Evolutionary conservation across 2,329 filamentous ascomycete genomes (phyloP), one percentile per base, ranked within the genome.

Genomic region (Ascochyta clinopodiicola): DNA sequence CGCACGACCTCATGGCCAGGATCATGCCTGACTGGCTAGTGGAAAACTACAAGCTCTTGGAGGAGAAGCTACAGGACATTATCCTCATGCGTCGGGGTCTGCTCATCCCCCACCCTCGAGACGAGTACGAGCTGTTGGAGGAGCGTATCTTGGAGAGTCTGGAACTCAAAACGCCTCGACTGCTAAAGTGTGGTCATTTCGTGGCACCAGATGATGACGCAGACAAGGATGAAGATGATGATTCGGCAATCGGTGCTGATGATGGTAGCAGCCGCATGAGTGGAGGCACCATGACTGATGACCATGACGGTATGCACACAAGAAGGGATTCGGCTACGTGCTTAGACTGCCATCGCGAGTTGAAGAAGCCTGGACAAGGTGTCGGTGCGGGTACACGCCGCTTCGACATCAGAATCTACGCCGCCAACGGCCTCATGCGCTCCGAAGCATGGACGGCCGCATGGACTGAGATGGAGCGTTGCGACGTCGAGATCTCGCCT

Each of bases 401-500:
- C 44, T 95, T 91, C 81, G 84, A 87, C 27, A 83, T 98, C 73
- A 95, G 92, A 70, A 88, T 98, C 1, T 99, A 94, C 69, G 95
- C 95, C 0, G 94, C 92, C 47, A 99, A 98, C 74, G 95, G 95
- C 0, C 79, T 98, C 43, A 96, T 99, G 91, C 86, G 88, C 55
- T 88, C 91, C 5, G 92, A 92, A 0, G 94, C 95, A 0, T 99
- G 95, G 95, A 86, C 86, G 4, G 93, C 93, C 2, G 94, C 91
- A 55, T 99, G 94, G 94, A 90, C 86, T 64, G 94, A 98, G 76
- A 99, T 99, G 95, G 95, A 99, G 77, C 86, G 94, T n/a, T 91
- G 98, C 0, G 95, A 99, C 70, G 91, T 96, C 1, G 94, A 98
- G 75, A 86, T 99, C 47, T 86, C 90, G 66, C 90, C 95, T 3